Conservation (phyloP, 805 yeast species). For the Priceomyces castillae region DNA sequence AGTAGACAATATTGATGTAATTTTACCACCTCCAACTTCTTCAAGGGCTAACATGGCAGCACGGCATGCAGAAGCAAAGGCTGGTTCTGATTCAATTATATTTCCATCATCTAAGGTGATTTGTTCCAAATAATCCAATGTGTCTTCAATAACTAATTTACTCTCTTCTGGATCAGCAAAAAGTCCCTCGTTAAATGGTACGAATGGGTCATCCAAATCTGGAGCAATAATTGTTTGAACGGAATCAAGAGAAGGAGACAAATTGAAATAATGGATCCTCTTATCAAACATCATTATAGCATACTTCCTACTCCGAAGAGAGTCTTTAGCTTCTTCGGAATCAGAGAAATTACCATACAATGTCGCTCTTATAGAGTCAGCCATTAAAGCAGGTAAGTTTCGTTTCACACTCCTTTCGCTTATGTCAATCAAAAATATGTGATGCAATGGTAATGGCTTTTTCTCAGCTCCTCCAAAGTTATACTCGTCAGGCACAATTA, state of each 20-base stretch:
- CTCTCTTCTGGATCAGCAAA: constrained; percentile 78
- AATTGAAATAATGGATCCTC: constrained; percentile 67
- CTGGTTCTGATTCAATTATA: constrained; percentile 54
- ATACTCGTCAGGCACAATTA: constrained; percentile 72
- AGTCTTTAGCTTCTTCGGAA: constrained; percentile 19
- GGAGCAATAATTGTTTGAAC: constrained; percentile 59
- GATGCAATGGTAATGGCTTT: constrained; percentile 52
- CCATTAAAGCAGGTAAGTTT: constrained; percentile 59
- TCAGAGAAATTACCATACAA: constrained; percentile 19
- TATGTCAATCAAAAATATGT: constrained; percentile 72
- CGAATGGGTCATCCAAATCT: constrained; percentile 73
- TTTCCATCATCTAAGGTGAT: constrained; percentile 35
- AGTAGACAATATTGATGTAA: constrained; percentile 61
- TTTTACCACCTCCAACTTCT: constrained; percentile 78
- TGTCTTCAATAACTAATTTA: constrained; percentile 58
- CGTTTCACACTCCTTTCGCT: constrained; percentile 55
- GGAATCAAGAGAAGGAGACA: constrained; percentile 53
- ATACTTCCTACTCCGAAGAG: constrained; percentile 44
- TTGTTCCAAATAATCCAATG: constrained; percentile 60
- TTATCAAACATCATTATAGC: constrained; percentile 78
- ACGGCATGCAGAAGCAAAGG: constrained; percentile 75
- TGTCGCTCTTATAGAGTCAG: constrained; percentile 66
- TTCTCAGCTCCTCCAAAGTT: constrained; percentile 43
- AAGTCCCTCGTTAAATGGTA: constrained; percentile 76
- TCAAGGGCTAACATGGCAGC: constrained; percentile 63